A percentile compares a stretch with the other conserved stretches of the same genome.
Conservation (phyloP, 768 basidiomycete genomes). For the Podaxis carcinomalis region DNA sequence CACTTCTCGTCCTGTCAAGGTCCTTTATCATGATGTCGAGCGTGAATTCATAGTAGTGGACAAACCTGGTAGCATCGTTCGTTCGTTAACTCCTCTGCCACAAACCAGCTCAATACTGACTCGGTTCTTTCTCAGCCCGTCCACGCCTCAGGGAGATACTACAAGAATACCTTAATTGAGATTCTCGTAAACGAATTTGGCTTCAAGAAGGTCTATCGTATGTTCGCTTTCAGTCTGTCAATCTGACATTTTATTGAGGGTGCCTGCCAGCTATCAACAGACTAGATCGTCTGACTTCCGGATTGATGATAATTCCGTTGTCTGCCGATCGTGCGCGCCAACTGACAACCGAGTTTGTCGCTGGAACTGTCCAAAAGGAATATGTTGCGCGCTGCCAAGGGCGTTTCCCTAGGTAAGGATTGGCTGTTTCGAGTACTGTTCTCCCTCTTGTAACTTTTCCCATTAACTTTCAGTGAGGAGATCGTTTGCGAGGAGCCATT, state of each 20-base stretch:
- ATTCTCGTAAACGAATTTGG: conserved; percentile 84
- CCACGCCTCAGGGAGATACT: conserved; percentile 89
- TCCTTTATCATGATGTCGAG: conserved; percentile 74
- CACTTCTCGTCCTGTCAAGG: conserved; percentile 73
- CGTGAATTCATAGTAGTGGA: conserved; percentile 88
- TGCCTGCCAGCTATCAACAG: conserved; percentile 79
- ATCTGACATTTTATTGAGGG: conserved; percentile 7
- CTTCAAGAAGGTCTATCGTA: conserved; percentile 79
- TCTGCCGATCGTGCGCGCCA: conserved; percentile 61
- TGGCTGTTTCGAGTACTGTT: background rate
- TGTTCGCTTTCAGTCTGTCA: conserved; percentile 25
- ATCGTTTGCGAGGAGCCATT: conserved; percentile 83
- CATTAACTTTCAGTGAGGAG: conserved; percentile 51
- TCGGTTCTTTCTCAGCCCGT: conserved; percentile 60
- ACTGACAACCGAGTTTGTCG: conserved; percentile 78
- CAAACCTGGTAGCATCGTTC: conserved; percentile 94
- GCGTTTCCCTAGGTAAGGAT: conserved; percentile 75
- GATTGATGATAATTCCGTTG: conserved; percentile 90
- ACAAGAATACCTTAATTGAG: conserved; percentile 82
- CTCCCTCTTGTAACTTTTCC: background rate
- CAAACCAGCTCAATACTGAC: conserved; percentile 10
- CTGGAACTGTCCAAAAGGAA: conserved; percentile 81
- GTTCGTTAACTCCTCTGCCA: conserved; percentile 31
- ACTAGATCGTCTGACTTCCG: conserved; percentile 90
- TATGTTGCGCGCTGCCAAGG: conserved; percentile 89